phyloP scores from a whole-genome alignment of 371 early-diverging fungal genomes.

The Mortierella sp. region DNA sequence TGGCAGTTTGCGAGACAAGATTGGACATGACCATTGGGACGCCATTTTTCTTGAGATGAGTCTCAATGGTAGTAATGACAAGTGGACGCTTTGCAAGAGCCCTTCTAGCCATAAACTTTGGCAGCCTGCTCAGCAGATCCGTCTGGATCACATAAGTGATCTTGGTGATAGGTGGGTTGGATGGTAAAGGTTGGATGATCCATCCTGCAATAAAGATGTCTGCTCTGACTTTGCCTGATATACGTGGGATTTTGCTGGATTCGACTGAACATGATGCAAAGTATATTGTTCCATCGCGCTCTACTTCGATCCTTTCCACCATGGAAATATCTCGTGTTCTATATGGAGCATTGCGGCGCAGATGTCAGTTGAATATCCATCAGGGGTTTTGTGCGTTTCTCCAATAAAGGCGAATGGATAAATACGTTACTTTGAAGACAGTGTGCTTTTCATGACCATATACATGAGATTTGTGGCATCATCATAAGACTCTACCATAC shows the following conservation, averaged over 20 bases:
- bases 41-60: conserved; percentile 72
- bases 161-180: conserved; percentile 69
- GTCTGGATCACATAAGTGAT: conserved; percentile 69
- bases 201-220: conserved; percentile 74
- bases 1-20: conserved; percentile 34
- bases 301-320: conserved; percentile 74
- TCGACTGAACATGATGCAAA: conserved; percentile 77
- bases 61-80: conserved; percentile 70
- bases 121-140: conserved; percentile 69
- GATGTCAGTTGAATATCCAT: background rate
- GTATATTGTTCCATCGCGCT: conserved; percentile 69
- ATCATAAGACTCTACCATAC: conserved; percentile 54
- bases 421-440: conserved; percentile 54
- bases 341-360: background rate
- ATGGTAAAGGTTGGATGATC: conserved; percentile 69
- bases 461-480: conserved; percentile 57
- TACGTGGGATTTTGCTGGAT: conserved; percentile 68
- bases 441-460: conserved; percentile 57
- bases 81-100: conserved; percentile 74
- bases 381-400: background rate
- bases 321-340: conserved; percentile 72
- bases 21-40: conserved; percentile 56
- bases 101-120: conserved; percentile 72
- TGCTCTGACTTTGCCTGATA: conserved; percentile 67
- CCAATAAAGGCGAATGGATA: background rate